Evolutionary conservation across 352 stramenopile genomes (phyloP).

Genomic region (Thalassiosira mediterranea): DNA sequence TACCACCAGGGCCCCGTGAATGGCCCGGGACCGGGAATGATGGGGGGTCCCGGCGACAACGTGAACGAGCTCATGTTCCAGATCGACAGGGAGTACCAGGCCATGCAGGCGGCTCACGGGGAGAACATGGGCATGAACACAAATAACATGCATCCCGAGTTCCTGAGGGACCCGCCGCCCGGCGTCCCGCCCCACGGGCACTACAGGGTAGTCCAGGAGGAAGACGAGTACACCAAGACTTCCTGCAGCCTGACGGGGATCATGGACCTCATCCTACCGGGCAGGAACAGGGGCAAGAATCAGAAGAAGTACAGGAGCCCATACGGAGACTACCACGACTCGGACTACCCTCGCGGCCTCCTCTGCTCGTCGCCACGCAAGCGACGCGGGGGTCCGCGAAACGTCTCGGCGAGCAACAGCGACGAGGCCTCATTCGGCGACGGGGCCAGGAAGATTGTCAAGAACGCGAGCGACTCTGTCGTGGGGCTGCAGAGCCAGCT

Average conservation of each 20-base stretch:
- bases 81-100: conserved; percentile 21
- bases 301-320: neutral
- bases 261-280: conserved; percentile 8
- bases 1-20: neutral
- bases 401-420: neutral
- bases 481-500: conserved; percentile 26
- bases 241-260: conserved; percentile 3
- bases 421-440: neutral
- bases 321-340: neutral
- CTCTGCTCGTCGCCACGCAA: too few relatives aligned
- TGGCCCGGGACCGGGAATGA: neutral
- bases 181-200: neutral
- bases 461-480: neutral
- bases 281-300: neutral
- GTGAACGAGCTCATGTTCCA: conserved; percentile 15
- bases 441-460: conserved; percentile 1
- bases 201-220: conserved; percentile 12
- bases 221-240: conserved; percentile 8
- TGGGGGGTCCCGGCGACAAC: neutral
- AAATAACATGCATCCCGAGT: conserved; percentile 4
- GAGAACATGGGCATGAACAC: neutral
- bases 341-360: too few relatives aligned
- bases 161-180: conserved; percentile 7
- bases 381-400: too few relatives aligned
- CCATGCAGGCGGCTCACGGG: conserved; percentile 9